Percentiles rank a stretch among this genome's conserved stretches.
Evolutionary conservation across 371 early-diverging fungal species (phyloP).

Genomic region (Zychaea mexicana): DNA sequence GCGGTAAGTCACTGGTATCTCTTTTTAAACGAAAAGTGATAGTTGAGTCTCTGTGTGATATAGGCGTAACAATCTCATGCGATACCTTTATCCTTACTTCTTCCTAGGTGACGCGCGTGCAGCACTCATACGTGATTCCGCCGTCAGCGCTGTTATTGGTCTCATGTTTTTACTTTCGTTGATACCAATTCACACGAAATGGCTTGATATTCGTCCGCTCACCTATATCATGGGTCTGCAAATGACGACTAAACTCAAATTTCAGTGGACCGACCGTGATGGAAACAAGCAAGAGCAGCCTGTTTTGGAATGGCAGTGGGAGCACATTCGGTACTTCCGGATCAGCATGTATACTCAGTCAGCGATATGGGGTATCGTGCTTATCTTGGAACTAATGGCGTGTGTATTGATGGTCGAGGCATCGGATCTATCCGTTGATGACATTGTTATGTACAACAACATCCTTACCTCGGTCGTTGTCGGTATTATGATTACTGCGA

Average conservation of each 20-base stretch:
- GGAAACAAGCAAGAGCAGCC: slow-evolving; percentile 20
- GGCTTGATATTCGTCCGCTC: slow-evolving; percentile 36
- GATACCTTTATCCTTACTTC: not conserved
- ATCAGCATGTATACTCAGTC: slow-evolving; percentile 22
- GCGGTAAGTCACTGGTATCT: slow-evolving; percentile 10
- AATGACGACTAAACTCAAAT: slow-evolving; percentile 29
- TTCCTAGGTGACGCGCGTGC: slow-evolving; percentile 41
- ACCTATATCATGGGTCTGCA: slow-evolving; percentile 36
- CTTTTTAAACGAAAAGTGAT: too few relatives aligned
- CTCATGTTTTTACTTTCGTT: slow-evolving; percentile 45
- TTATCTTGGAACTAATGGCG: slow-evolving; percentile 38
- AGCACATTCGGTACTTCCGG: slow-evolving; percentile 25
- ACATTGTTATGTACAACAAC: slow-evolving; percentile 34
- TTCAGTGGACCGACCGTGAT: slow-evolving; percentile 25
- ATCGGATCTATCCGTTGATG: slow-evolving; percentile 27
- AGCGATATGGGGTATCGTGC: slow-evolving; percentile 32
- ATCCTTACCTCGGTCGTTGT: slow-evolving; percentile 22
- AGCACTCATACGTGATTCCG: slow-evolving; percentile 47
- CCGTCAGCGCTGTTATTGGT: slow-evolving; percentile 40
- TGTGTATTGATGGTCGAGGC: slow-evolving; percentile 41
- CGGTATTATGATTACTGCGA: slow-evolving; percentile 13
- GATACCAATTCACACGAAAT: slow-evolving; percentile 38
- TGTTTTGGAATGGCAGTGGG: slow-evolving; percentile 35
- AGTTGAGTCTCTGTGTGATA: too few relatives aligned
- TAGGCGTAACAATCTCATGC: too few relatives aligned